phyloP scores from a whole-genome alignment of 805 yeast genomes.

The Wickerhamiella bombiphila region DNA sequence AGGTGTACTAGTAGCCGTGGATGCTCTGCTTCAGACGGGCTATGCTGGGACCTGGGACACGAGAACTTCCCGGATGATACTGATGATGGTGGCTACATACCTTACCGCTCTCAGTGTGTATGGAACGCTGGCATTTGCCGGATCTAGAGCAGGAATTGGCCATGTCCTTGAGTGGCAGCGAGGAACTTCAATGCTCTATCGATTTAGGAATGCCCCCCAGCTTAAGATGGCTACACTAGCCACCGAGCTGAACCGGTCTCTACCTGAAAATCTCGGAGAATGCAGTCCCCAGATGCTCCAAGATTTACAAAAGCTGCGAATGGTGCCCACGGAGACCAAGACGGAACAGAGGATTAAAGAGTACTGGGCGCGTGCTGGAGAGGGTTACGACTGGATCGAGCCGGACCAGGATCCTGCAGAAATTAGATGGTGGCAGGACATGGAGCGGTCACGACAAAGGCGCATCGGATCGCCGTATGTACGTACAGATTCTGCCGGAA shows the following conservation, averaged over 20 bases:
- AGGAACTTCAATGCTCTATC: constrained; percentile 48
- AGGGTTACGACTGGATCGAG: constrained; percentile 77
- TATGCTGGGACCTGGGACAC: constrained; percentile 26
- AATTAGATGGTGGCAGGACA: constrained; percentile 20
- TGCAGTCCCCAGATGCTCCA: constrained; percentile 21
- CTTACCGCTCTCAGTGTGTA: constrained; percentile 34
- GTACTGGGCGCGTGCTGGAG: constrained; percentile 79
- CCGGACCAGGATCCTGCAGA: constrained; percentile 87
- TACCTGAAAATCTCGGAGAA: constrained; percentile 30
- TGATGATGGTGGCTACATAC: constrained; percentile 36
- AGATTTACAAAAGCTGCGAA: constrained; percentile 22
- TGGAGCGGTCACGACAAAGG: constrained; percentile 17
- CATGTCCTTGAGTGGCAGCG: constrained; percentile 44
- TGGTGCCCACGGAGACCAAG: constrained; percentile 35
- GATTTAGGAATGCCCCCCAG: constrained; percentile 55
- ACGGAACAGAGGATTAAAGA: constrained; percentile 60
- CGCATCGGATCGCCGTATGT: constrained; percentile 17
- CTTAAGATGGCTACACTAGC: constrained; percentile 50
- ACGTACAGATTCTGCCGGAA: constrained; percentile 13
- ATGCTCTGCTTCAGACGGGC: constrained; percentile 31
- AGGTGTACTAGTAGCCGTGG: constrained; percentile 32
- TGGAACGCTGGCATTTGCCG: constrained; percentile 34
- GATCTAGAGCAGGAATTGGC: constrained; percentile 39
- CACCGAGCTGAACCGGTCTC: constrained; percentile 45
- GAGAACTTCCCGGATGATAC: constrained; percentile 25